Percentiles rank a stretch among this genome's conserved stretches.
Evolutionary conservation across 1,284 basidiomycete genomes (phyloP).

Genomic region (Ganoderma sinense): DNA sequence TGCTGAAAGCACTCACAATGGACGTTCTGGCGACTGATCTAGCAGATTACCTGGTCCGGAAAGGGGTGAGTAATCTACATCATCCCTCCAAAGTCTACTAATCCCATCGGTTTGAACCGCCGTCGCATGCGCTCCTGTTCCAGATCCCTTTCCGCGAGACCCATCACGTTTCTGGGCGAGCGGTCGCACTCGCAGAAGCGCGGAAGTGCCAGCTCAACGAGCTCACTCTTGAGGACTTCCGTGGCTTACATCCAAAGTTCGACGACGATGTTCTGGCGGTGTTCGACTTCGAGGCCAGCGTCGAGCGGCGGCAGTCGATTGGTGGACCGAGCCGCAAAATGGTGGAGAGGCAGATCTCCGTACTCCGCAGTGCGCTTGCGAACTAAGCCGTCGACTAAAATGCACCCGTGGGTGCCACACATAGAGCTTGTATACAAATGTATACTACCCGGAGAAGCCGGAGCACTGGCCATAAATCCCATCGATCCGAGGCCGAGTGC

Average conservation of each 20-base stretch:
- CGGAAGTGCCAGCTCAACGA: conserved; percentile 84
- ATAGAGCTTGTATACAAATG: neutral
- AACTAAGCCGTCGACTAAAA: conserved; percentile 15
- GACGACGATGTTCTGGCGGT: conserved; percentile 82
- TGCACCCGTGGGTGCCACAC: neutral
- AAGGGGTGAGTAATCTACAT: conserved; percentile 76
- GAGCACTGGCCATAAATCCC: neutral
- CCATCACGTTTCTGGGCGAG: conserved; percentile 96
- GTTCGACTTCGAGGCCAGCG: conserved; percentile 94
- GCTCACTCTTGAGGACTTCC: conserved; percentile 83
- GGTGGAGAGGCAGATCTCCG: conserved; percentile 85
- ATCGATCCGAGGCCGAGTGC: neutral
- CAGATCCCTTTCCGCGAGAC: conserved; percentile 97
- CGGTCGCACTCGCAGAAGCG: conserved; percentile 93
- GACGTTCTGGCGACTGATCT: conserved; percentile 98
- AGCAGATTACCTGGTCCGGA: conserved; percentile 97
- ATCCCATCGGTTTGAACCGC: conserved; percentile 1
- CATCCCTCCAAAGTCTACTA: conserved; percentile 8
- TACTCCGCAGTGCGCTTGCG: conserved; percentile 62
- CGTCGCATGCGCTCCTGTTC: conserved; percentile 10
- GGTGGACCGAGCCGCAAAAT: conserved; percentile 90
- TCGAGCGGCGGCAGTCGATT: conserved; percentile 93
- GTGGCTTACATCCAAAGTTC: conserved; percentile 81
- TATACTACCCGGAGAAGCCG: conserved; percentile 1
- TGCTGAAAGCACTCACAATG: conserved; percentile 91